phyloP scores from a whole-genome alignment of 1,139 yeast genomes.

The Yamadazyma pseudoaaseri region DNA sequence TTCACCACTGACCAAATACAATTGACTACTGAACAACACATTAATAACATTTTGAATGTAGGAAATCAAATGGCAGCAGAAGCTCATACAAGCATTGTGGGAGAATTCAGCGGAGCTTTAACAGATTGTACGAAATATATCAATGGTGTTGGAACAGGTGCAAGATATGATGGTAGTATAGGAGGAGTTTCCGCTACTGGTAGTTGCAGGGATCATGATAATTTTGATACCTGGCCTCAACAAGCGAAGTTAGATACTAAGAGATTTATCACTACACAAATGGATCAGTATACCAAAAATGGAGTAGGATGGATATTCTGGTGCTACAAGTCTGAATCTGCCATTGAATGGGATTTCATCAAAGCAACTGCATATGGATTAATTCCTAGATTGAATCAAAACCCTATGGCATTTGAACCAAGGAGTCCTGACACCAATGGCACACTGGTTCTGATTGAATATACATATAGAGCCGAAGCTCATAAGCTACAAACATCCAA shows the following conservation, averaged over 20 bases:
- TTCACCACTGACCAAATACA: conserved; percentile 20
- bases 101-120: conserved; percentile 28
- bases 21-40: conserved; percentile 17
- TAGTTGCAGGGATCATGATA: conserved; percentile 19
- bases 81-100: conserved; percentile 21
- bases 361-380: too few relatives aligned
- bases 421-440: too few relatives aligned
- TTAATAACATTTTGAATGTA: conserved; percentile 19
- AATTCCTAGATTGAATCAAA: too few relatives aligned
- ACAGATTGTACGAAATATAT: conserved; percentile 27
- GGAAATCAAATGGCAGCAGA: conserved; percentile 17
- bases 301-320: too few relatives aligned
- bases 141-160: conserved; percentile 25
- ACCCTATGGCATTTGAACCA: too few relatives aligned
- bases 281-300: too few relatives aligned
- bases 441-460: too few relatives aligned
- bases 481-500: too few relatives aligned
- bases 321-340: too few relatives aligned
- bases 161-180: conserved; percentile 21
- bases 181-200: conserved; percentile 48
- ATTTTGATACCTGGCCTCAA: conserved; percentile 16
- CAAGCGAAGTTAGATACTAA: conserved; percentile 17
- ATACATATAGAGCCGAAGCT: too few relatives aligned
- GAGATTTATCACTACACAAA: conserved; percentile 19
- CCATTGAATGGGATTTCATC: too few relatives aligned